These are phyloP conservation scores for Pyricularia grisea DNA, from an alignment of 2,329 filamentous ascomycete species.

Conservation along the genomic window DNA sequence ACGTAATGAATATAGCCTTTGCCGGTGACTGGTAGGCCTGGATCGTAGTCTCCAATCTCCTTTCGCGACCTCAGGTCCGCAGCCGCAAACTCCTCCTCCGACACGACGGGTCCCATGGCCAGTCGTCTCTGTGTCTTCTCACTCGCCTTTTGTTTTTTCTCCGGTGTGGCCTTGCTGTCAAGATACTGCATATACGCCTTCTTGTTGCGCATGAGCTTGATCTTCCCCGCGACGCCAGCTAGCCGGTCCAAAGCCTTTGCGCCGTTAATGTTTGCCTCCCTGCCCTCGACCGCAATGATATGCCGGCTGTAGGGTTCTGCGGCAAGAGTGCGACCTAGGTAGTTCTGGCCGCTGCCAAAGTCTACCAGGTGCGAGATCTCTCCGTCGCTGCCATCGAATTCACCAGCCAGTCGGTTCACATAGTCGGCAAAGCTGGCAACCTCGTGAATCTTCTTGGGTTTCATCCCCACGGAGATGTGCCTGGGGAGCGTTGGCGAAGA, in stretches of 20 bases:
- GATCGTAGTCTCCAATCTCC: slow-evolving; percentile 29
- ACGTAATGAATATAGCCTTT: slow-evolving; percentile 70
- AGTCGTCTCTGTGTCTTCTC: slow-evolving; percentile 26
- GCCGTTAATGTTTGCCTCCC: slow-evolving; percentile 75
- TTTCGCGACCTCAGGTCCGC: slow-evolving; percentile 42
- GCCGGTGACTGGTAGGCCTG: slow-evolving; percentile 34
- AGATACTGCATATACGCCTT: slow-evolving; percentile 58
- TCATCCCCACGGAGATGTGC: slow-evolving; percentile 82
- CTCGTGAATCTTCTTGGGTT: slow-evolving; percentile 90
- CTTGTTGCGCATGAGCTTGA: slow-evolving; percentile 70
- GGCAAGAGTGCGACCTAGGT: slow-evolving; percentile 80
- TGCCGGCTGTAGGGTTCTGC: slow-evolving; percentile 77
- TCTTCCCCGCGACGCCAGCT: slow-evolving; percentile 66
- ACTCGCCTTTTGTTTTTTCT: slow-evolving; percentile 24
- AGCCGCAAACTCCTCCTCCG: slow-evolving; percentile 17
- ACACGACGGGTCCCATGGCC: slow-evolving; percentile 18
- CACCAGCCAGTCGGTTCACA: slow-evolving; percentile 50
- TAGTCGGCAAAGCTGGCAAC: slow-evolving; percentile 86
- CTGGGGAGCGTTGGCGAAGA: slow-evolving; percentile 48
- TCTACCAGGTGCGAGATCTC: slow-evolving; percentile 82
- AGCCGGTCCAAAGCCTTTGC: slow-evolving; percentile 78
- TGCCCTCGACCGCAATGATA: slow-evolving; percentile 85
- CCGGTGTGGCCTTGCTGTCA: slow-evolving; percentile 27
- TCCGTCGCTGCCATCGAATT: slow-evolving; percentile 37
- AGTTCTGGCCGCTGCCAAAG: slow-evolving; percentile 95